These are phyloP conservation scores for Ophiostoma sp. DNA, from an alignment of 2,329 filamentous ascomycete genomes.

Conservation along the genomic window DNA sequence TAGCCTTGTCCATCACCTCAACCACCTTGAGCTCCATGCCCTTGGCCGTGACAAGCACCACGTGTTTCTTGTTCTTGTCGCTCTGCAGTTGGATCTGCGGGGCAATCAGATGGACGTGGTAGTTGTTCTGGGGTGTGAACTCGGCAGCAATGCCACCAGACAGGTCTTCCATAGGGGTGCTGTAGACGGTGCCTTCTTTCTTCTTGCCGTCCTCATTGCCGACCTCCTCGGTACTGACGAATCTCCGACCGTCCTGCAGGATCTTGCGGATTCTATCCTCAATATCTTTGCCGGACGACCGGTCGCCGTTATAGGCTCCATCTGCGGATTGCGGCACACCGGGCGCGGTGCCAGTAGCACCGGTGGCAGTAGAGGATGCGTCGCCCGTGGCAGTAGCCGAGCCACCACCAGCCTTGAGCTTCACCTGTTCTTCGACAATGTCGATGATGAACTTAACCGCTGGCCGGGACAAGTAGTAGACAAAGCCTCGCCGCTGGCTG, in stretches of 20 bases:
- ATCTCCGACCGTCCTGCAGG: constrained; percentile 78
- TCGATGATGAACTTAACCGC: constrained; percentile 98
- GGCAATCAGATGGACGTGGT: constrained; percentile 90
- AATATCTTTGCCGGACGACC: constrained; percentile 64
- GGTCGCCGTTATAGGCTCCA: constrained; percentile 47
- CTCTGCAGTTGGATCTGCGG: constrained; percentile 98
- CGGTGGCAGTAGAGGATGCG: constrained; percentile 32
- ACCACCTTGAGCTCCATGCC: constrained; percentile 98
- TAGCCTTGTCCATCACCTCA: constrained; percentile 95
- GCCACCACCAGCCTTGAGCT: constrained; percentile 52
- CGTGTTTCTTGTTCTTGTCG: constrained; percentile 95
- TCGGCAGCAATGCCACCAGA: constrained; percentile 79
- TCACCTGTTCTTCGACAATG: constrained; percentile 91
- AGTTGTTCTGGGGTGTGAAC: constrained; percentile 88
- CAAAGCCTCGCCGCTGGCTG: constrained; percentile 89
- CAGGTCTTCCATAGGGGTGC: constrained; percentile 59
- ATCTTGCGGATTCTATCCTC: constrained; percentile 86
- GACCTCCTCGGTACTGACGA: constrained; percentile 67
- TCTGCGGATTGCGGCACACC: constrained; percentile 38
- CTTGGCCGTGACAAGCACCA: constrained; percentile 94
- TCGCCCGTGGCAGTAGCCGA: not conserved
- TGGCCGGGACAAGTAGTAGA: constrained; percentile 94
- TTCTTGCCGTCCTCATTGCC: constrained; percentile 25
- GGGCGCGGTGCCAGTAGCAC: constrained; percentile 29
- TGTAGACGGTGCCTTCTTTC: constrained; percentile 34